These are phyloP conservation scores for Aspergillus latus DNA, from an alignment of 2,329 filamentous ascomycete genomes.

Conservation along the genomic window DNA sequence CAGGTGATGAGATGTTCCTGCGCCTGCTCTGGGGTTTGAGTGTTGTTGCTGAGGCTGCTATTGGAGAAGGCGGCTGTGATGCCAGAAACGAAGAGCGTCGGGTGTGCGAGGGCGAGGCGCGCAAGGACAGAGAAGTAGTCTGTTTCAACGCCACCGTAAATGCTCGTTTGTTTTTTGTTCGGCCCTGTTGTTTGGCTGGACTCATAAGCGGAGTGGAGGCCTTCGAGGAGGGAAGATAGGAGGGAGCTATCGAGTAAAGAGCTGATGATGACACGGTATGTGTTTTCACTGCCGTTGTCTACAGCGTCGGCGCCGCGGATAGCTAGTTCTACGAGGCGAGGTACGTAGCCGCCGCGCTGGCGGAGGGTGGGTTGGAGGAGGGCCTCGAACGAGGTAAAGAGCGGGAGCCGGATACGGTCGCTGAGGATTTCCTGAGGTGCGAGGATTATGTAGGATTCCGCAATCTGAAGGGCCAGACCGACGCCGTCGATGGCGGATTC, in stretches of 20 bases:
- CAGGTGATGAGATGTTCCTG: slow-evolving; percentile 41
- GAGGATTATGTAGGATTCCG: slow-evolving; percentile 70
- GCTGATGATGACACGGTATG: slow-evolving; percentile 62
- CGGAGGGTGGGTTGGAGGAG: slow-evolving; percentile 41
- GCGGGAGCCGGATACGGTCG: slow-evolving; percentile 38
- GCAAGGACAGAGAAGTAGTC: slow-evolving; percentile 84
- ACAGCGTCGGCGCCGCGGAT: slow-evolving; percentile 63
- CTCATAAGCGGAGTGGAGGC: slow-evolving; percentile 66
- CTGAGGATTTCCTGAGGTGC: slow-evolving; percentile 52
- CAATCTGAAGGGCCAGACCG: slow-evolving; percentile 60
- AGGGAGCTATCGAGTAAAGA: slow-evolving; percentile 66
- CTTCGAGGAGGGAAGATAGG: slow-evolving; percentile 62
- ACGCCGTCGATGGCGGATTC: slow-evolving; percentile 66
- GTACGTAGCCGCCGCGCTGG: slow-evolving; percentile 42
- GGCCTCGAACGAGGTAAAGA: slow-evolving; percentile 41
- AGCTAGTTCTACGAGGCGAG: slow-evolving; percentile 60
- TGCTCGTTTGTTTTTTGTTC: slow-evolving; percentile 64
- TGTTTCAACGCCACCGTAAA: slow-evolving; percentile 74
- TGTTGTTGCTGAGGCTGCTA: neutral
- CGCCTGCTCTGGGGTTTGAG: slow-evolving; percentile 24
- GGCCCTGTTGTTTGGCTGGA: slow-evolving; percentile 82
- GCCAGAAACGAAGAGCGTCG: slow-evolving; percentile 63
- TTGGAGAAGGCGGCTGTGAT: slow-evolving; percentile 36
- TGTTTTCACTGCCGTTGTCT: slow-evolving; percentile 56
- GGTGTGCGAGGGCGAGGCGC: slow-evolving; percentile 72